Evolutionary conservation across 139 green algal species (phyloP), one percentile per base, ranked within the genome.

Genomic region (Yamagishiella unicocca): DNA sequence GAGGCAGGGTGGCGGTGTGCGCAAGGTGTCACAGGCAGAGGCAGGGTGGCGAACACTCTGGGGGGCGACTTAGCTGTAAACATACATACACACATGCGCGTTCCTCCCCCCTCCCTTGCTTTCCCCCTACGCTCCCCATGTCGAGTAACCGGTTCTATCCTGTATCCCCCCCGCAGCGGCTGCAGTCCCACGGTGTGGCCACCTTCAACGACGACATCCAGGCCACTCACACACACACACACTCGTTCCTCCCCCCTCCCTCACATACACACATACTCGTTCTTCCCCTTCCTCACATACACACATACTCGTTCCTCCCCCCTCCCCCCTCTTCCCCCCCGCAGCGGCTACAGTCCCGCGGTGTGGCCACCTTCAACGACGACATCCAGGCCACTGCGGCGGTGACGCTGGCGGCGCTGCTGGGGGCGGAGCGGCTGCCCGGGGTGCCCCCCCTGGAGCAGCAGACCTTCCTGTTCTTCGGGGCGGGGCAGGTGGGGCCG

Each of bases 181-280:
- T 90, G 33, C 43, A 66, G 9, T 35, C 8, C 12, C 24, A 4
- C 3, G 75, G 87, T 17, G 67, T 89, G 21, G 78, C 87, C 33
- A 93, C 90, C 75, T 98, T 98, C 89, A 98, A 98, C 87, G 96
- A 98, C 77, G 96, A 98, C 87, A 98, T 98, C 50, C 74, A 82
- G 74, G 77, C 73, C 37, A 89, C 84, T 0, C n/a, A n/a, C n/a
- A n/a, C n/a, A n/a, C n/a, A n/a, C n/a, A n/a, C n/a, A n/a, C n/a
- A n/a, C n/a, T n/a, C n/a, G n/a, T n/a, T n/a, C n/a, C n/a, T n/a
- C n/a, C n/a, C n/a, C n/a, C n/a, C n/a, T n/a, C n/a, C n/a, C n/a
- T n/a, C n/a, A n/a, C n/a, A n/a, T n/a, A n/a, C n/a, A n/a, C n/a
- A n/a, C n/a, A n/a, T n/a, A n/a, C n/a, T n/a, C n/a, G n/a, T n/a